These are phyloP conservation scores for Ustilago shanxiensis DNA, from an alignment of 1,284 basidiomycete species.

Conservation along the genomic window DNA sequence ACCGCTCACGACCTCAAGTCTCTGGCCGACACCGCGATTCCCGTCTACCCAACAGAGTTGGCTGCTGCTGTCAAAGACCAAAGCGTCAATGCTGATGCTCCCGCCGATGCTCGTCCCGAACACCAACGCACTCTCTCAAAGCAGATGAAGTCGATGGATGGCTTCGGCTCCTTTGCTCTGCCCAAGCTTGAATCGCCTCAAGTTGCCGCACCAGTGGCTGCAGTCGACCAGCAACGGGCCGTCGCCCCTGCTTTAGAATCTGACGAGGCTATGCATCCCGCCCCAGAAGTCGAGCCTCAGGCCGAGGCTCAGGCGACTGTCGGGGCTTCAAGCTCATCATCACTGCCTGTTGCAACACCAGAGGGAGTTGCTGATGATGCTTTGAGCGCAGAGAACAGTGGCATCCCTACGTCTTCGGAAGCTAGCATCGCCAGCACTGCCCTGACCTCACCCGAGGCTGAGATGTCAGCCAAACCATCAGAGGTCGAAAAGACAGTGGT, in stretches of 20 bases:
- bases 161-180: slow-evolving; percentile 29
- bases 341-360: neutral
- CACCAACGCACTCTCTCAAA: slow-evolving; percentile 29
- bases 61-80: neutral
- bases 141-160: slow-evolving; percentile 29
- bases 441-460: slow-evolving; percentile 46
- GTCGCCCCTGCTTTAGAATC: neutral
- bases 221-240: neutral
- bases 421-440: slow-evolving; percentile 54
- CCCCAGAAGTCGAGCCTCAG: neutral
- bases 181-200: slow-evolving; percentile 25
- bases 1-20: slow-evolving; percentile 49
- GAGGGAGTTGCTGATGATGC: slow-evolving; percentile 5
- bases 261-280: neutral
- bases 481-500: slow-evolving; percentile 1
- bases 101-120: slow-evolving; percentile 19
- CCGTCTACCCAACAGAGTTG: slow-evolving; percentile 24
- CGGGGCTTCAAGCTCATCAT: neutral
- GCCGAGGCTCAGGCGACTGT: neutral
- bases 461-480: neutral
- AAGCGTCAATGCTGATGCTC: neutral
- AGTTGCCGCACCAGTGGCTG: slow-evolving; percentile 3
- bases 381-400: slow-evolving; percentile 8
- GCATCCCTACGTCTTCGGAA: slow-evolving; percentile 36
- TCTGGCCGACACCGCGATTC: slow-evolving; percentile 28